Conservation (phyloP, 495 filamentous ascomycete species). For the Symbiotaphrina buchneri region DNA sequence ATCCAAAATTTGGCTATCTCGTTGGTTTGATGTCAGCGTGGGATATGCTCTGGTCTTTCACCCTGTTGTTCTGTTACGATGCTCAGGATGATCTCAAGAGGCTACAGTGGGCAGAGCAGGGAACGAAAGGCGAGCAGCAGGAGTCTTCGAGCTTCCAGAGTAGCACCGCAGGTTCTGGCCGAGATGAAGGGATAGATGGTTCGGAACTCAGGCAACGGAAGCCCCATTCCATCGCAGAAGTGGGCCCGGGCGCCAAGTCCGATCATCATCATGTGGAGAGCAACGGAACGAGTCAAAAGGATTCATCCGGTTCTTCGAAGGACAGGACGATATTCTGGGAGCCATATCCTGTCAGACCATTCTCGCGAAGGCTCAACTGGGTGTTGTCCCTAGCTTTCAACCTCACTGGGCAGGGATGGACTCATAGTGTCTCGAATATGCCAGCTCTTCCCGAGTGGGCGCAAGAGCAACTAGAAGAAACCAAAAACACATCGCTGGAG, state of each 20-base stretch:
- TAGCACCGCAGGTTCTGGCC: too few relatives aligned
- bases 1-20: not conserved
- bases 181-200: too few relatives aligned
- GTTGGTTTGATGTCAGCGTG: slow-evolving; percentile 41
- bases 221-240: too few relatives aligned
- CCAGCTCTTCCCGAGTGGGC: slow-evolving; percentile 31
- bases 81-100: slow-evolving; percentile 43
- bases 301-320: too few relatives aligned
- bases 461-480: slow-evolving; percentile 15
- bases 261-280: too few relatives aligned
- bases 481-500: not conserved
- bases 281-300: too few relatives aligned
- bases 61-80: slow-evolving; percentile 38
- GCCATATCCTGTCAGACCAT: slow-evolving; percentile 32
- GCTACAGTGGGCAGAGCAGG: slow-evolving; percentile 18
- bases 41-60: slow-evolving; percentile 39
- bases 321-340: slow-evolving; percentile 63
- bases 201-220: too few relatives aligned
- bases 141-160: not conserved
- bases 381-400: slow-evolving; percentile 40
- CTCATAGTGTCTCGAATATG: slow-evolving; percentile 35
- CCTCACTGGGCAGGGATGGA: slow-evolving; percentile 61
- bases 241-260: too few relatives aligned
- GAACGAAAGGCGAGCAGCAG: not conserved
- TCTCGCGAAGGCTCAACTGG: slow-evolving; percentile 49